phyloP scores from a whole-genome alignment of 192 early-diverging fungal species.

The Oehlia diaphana region DNA sequence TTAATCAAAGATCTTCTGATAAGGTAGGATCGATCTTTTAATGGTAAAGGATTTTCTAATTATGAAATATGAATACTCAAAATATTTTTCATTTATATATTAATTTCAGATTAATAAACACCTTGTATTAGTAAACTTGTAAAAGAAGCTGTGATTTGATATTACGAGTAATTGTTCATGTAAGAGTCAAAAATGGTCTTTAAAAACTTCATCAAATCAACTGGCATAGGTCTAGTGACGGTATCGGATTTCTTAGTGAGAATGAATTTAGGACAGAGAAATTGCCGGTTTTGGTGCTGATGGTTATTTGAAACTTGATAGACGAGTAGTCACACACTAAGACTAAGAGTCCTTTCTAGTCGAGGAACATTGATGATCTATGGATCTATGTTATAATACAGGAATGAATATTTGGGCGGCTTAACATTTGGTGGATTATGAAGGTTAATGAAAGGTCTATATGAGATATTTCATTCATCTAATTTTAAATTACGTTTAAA shows the following conservation, averaged over 20 bases:
- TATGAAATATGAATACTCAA: no score
- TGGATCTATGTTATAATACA: conserved; percentile 79
- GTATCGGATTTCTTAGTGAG: conserved; percentile 11
- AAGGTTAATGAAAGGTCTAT: conserved; percentile 75
- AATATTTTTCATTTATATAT: no score
- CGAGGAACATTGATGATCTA: conserved; percentile 67
- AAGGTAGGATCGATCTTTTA: no score
- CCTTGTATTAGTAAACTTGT: no score
- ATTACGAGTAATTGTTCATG: no score
- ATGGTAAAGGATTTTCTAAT: no score
- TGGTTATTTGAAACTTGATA: conserved; percentile 56
- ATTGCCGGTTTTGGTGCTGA: conserved; percentile 50
- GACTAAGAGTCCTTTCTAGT: conserved; percentile 56
- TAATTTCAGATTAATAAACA: no score
- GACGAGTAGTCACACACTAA: conserved; percentile 29
- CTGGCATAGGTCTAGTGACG: neutral
- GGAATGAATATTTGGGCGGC: conserved; percentile 73
- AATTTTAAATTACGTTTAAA: conserved; percentile 80
- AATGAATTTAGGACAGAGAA: neutral
- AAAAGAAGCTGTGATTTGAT: no score
- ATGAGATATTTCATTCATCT: conserved; percentile 42
- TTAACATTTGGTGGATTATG: conserved; percentile 69
- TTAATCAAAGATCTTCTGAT: no score
- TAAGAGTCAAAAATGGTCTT: neutral
- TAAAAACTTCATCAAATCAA: neutral